Evolutionary conservation across 2,329 filamentous ascomycete genomes (phyloP), one percentile per base, ranked within the genome.

Genomic region (Catunica adiposa): DNA sequence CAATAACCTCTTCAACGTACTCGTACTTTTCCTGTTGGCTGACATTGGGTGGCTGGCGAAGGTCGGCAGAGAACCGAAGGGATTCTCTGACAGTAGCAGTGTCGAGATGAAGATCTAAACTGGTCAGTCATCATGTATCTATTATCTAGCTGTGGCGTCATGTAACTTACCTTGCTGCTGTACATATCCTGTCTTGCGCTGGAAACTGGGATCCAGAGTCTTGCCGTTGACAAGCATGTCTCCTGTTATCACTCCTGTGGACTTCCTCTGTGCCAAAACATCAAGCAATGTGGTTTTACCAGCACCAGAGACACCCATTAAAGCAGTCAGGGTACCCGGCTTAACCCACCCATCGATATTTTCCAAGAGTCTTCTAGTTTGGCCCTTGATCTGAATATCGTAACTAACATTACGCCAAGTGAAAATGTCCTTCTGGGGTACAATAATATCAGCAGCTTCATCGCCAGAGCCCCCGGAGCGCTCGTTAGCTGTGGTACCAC

Each of bases 331-430:
- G 15, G 87, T 94, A 58, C 89, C 89, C 2, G 89, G 89, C 68
- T 94, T 92, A 58, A 96, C 88, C 86, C 87, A 96, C 37, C 89
- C 89, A 64, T 94, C 85, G 11, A 95, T 86, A 60, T 92, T 74
- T 62, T 95, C 83, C 58, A 96, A 72, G 63, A 96, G 85, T 46
- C 83, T 80, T 15, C 88, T 78, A 1, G 75, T 70, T 62, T 90
- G 80, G 14, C 74, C 73, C 72, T 94, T 94, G 69, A 94, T 85
- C 61, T 83, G 77, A 60, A 80, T 76, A 20, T 80, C 74, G 56
- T 77, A 94, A 60, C 80, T 82, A 0, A 92, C 82, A 61, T 89
- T 75, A 56, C 79, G 74, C 87, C 86, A 94, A 42, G 84, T 84
- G 66, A 92, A 90, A 55, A 89, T 76, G 37, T 73, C 71, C 3